phyloP scores from a whole-genome alignment of 2,329 filamentous ascomycete species.

The Hymenoscyphus fraxineus region DNA sequence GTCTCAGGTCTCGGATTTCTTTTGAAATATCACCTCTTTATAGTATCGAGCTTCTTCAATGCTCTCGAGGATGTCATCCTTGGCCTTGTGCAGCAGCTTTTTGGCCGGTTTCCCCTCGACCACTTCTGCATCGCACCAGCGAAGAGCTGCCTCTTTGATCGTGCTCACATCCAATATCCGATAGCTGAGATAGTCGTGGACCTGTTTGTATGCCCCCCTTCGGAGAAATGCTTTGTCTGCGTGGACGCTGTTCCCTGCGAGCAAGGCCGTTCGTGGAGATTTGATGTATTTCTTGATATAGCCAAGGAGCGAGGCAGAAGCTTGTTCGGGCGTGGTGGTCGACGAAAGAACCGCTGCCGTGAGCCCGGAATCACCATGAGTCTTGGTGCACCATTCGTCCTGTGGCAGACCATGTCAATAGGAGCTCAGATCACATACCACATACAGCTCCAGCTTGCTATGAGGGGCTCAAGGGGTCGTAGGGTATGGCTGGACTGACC shows the following conservation, averaged over 20 bases:
- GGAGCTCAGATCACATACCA: background rate
- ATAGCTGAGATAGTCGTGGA: slow-evolving; percentile 79
- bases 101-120: slow-evolving; percentile 66
- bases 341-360: slow-evolving; percentile 73
- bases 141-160: slow-evolving; percentile 82
- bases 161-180: slow-evolving; percentile 88
- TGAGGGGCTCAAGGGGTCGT: slow-evolving; percentile 12
- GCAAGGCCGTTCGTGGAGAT: slow-evolving; percentile 59
- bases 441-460: too few species aligned
- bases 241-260: slow-evolving; percentile 93
- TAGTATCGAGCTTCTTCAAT: slow-evolving; percentile 90
- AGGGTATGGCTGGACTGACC: slow-evolving; percentile 32
- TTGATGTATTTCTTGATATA: slow-evolving; percentile 76
- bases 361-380: slow-evolving; percentile 78
- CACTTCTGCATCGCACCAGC: slow-evolving; percentile 69
- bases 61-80: slow-evolving; percentile 89
- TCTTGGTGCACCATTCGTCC: slow-evolving; percentile 82
- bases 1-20: background rate
- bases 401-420: slow-evolving; percentile 12
- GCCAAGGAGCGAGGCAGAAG: slow-evolving; percentile 66
- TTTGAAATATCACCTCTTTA: slow-evolving; percentile 61
- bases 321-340: slow-evolving; percentile 61
- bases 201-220: slow-evolving; percentile 66
- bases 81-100: slow-evolving; percentile 74
- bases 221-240: slow-evolving; percentile 80